Evolutionary conservation across 805 yeast genomes (phyloP).

Genomic region (Saccharomycopsis fibuligera): DNA sequence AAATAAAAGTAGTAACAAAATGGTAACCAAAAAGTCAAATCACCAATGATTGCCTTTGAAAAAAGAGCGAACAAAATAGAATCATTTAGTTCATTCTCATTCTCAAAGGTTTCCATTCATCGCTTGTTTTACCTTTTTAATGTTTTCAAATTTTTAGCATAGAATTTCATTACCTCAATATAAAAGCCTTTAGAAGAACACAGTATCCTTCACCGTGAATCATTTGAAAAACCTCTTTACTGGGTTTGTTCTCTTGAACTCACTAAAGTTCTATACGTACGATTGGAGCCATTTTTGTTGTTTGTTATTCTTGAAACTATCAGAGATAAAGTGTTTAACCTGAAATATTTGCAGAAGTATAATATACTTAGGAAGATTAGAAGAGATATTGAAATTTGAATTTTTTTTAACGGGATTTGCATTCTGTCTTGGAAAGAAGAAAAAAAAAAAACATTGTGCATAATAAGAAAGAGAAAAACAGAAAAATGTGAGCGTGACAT

Average conservation of each 20-base stretch:
- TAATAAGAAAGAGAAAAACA: too few species aligned
- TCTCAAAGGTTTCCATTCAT: neutral
- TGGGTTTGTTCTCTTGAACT: constrained; percentile 5
- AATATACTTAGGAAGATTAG: too few species aligned
- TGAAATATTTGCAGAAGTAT: constrained; percentile 21
- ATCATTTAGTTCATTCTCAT: neutral
- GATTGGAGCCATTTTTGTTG: constrained; percentile 78
- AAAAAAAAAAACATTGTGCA: too few species aligned
- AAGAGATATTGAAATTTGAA: too few species aligned
- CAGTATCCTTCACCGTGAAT: neutral
- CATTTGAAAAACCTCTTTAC: neutral
- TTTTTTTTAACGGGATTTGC: too few species aligned
- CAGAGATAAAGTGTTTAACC: constrained; percentile 21
- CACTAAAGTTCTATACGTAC: constrained; percentile 46
- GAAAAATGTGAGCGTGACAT: too few species aligned
- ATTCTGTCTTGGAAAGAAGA: neutral
- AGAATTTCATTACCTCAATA: neutral
- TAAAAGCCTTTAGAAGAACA: neutral
- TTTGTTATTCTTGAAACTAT: constrained; percentile 20
- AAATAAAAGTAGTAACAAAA: too few species aligned
- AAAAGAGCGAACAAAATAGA: neutral
- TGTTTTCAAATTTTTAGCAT: too few species aligned
- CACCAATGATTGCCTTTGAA: neutral
- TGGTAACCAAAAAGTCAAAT: neutral
- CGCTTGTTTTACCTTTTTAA: neutral